phyloP scores from a whole-genome alignment of 768 basidiomycete genomes.

The Imleria badia region DNA sequence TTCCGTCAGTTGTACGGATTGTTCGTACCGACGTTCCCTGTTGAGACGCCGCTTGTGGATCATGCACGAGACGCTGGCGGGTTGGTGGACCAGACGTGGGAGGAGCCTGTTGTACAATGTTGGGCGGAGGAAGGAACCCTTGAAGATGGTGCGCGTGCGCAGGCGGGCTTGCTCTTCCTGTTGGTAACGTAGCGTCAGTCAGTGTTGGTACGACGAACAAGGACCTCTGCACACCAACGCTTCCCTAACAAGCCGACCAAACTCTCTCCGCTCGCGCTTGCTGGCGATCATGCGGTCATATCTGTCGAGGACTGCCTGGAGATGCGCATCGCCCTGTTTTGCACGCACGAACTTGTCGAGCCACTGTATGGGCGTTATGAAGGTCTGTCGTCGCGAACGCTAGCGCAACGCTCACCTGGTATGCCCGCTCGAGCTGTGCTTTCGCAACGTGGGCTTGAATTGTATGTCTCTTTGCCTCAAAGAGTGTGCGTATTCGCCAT shows the following conservation, averaged over 20 bases:
- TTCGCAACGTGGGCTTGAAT: constrained; percentile 55
- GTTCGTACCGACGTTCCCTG: constrained; percentile 46
- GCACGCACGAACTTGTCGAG: constrained; percentile 57
- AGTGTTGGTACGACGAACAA: neutral
- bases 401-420: constrained; percentile 47
- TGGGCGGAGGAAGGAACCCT: constrained; percentile 68
- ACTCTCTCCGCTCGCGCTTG: constrained; percentile 49
- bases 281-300: constrained; percentile 58
- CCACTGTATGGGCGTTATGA: constrained; percentile 37
- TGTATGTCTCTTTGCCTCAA: constrained; percentile 48
- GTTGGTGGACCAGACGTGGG: constrained; percentile 80
- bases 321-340: constrained; percentile 48
- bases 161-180: constrained; percentile 59
- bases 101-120: constrained; percentile 66
- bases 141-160: constrained; percentile 63
- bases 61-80: constrained; percentile 66
- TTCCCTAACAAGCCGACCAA: constrained; percentile 45
- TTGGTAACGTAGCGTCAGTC: constrained; percentile 1
- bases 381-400: neutral
- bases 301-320: constrained; percentile 47
- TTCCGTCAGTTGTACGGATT: constrained; percentile 33
- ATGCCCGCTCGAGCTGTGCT: constrained; percentile 46
- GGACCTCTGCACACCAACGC: constrained; percentile 46
- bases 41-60: constrained; percentile 50
- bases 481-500: constrained; percentile 53